Percentiles rank a stretch among this genome's conserved stretches.
Evolutionary conservation across 768 basidiomycete species (phyloP).

Genomic region (Termitomyces sp.): DNA sequence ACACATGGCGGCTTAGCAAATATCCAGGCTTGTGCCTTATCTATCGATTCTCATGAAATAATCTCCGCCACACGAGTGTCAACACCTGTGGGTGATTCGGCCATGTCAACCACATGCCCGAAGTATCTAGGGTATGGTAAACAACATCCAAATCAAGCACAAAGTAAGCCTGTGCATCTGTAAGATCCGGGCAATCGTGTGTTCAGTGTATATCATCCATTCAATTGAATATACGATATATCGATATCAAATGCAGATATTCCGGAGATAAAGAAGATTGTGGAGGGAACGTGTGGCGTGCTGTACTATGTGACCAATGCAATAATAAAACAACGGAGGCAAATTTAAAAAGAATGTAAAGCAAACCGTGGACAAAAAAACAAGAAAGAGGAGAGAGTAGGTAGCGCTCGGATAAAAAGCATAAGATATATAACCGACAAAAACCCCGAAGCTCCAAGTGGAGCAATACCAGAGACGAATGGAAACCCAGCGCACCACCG

Average conservation of each 20-base stretch:
- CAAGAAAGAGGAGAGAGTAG: not conserved
- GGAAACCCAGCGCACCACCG: not conserved
- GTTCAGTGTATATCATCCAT: not conserved
- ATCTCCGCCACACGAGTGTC: not conserved
- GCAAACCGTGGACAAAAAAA: not conserved
- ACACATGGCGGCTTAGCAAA: not conserved
- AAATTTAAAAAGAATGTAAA: not conserved
- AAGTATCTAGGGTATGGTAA: not conserved
- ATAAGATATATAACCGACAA: not conserved
- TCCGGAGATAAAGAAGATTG: not conserved
- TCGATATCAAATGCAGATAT: not conserved
- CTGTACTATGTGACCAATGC: not conserved
- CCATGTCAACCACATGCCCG: not conserved
- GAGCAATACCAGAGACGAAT: not conserved
- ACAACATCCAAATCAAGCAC: not conserved
- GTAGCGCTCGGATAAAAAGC: not conserved
- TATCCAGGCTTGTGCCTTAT: not conserved
- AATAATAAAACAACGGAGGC: not conserved
- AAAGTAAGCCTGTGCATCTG: not conserved
- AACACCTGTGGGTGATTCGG: not conserved
- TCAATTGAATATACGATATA: not conserved
- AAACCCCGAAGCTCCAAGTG: not conserved
- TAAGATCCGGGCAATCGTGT: not conserved
- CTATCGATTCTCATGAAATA: not conserved
- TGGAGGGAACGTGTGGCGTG: not conserved